phyloP scores from a whole-genome alignment of 177 flowering plant species.

The Vitis hybrid region DNA sequence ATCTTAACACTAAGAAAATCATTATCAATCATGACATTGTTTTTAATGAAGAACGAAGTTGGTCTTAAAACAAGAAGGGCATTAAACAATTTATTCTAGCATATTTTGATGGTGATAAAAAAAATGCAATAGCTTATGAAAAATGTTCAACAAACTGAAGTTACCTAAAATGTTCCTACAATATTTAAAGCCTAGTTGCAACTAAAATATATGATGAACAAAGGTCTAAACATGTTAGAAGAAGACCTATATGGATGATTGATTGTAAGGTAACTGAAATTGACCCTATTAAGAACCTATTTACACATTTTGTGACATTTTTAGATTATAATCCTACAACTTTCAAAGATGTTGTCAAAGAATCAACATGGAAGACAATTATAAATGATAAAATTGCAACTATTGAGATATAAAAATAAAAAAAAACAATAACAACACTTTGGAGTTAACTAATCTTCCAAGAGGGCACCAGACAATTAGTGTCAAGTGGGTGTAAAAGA shows the following conservation, averaged over 20 bases:
- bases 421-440: neutral
- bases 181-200: neutral
- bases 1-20: neutral
- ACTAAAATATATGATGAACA: neutral
- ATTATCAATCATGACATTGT: neutral
- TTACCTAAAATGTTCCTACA: neutral
- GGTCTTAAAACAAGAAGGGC: neutral
- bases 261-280: neutral
- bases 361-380: neutral
- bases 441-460: neutral
- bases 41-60: neutral
- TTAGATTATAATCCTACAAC: neutral
- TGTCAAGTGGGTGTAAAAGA: constrained; percentile 12
- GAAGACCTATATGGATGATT: neutral
- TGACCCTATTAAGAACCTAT: neutral
- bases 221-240: neutral
- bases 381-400: constrained; percentile 6
- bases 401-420: neutral
- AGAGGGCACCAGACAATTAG: constrained; percentile 10
- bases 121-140: too few species aligned
- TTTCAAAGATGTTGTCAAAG: constrained; percentile 5
- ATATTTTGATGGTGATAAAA: too few species aligned
- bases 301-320: neutral
- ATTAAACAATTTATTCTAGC: too few species aligned
- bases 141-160: too few species aligned